phyloP scores from a whole-genome alignment of 78 protist species.

The Polysphondylium violaceum region DNA sequence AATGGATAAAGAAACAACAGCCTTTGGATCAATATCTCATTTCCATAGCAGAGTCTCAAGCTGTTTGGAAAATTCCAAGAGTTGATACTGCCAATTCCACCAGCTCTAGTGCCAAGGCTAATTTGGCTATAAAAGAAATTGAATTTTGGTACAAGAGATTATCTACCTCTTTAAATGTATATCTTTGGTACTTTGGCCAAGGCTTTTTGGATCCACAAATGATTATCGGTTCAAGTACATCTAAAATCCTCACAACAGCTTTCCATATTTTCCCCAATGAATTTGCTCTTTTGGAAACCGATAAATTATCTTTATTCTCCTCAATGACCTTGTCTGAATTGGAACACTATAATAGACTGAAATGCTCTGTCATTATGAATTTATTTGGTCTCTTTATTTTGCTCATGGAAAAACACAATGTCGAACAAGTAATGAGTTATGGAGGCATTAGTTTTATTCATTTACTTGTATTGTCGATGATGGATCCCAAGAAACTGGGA shows the following conservation, averaged over 20 bases:
- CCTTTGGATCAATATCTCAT: slow-evolving; percentile 2
- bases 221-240: not conserved
- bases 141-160: slow-evolving; percentile 57
- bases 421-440: not conserved
- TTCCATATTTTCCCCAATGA: slow-evolving; percentile 42
- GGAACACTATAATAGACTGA: slow-evolving; percentile 28
- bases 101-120: not conserved
- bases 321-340: slow-evolving; percentile 55
- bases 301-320: not conserved
- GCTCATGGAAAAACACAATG: slow-evolving; percentile 48
- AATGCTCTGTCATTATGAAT: slow-evolving; percentile 35
- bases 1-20: slow-evolving; percentile 49
- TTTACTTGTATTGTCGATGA: slow-evolving; percentile 2
- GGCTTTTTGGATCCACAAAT: slow-evolving; percentile 35
- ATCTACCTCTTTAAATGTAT: slow-evolving; percentile 15
- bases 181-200: slow-evolving; percentile 51
- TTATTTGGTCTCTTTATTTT: slow-evolving; percentile 52
- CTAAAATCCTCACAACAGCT: slow-evolving; percentile 2
- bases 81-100: not conserved
- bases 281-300: not conserved
- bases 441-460: slow-evolving; percentile 25
- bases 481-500: slow-evolving; percentile 37
- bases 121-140: slow-evolving; percentile 19
- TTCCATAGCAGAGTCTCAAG: slow-evolving; percentile 29
- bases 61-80: slow-evolving; percentile 15